A percentile compares a stretch with the other conserved stretches of the same genome.
Conservation (phyloP, 2,329 filamentous ascomycete species). For the Talaromyces amestolkiae region DNA sequence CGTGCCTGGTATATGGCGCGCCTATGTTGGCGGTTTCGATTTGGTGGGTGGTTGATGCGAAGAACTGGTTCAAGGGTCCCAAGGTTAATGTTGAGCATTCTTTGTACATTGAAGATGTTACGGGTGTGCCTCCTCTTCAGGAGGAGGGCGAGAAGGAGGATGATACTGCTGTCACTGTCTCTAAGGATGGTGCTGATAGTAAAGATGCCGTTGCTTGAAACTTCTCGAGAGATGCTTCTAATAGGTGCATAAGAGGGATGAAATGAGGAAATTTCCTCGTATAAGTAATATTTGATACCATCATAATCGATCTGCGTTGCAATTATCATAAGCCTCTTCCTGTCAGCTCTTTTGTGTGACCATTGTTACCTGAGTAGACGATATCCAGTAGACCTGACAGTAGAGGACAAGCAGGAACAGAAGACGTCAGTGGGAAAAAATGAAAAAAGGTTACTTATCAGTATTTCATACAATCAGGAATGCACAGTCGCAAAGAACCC, state of each 20-base stretch:
- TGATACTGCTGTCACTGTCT: not conserved
- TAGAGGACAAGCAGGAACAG: not conserved
- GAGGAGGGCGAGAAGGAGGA: slow-evolving; percentile 14
- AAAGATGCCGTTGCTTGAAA: not conserved
- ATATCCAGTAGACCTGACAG: not conserved
- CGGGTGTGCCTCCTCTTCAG: not conserved
- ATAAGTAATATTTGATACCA: slow-evolving; percentile 1
- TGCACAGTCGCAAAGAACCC: not conserved
- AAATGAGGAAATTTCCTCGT: not conserved
- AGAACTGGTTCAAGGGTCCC: slow-evolving; percentile 68
- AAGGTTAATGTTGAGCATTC: slow-evolving; percentile 64
- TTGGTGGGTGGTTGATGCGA: slow-evolving; percentile 64
- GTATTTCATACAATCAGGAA: not conserved
- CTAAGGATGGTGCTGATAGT: slow-evolving; percentile 1
- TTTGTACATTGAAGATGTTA: slow-evolving; percentile 22
- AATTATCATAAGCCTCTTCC: not conserved
- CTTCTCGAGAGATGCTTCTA: not conserved
- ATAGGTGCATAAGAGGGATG: not conserved
- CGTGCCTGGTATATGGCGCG: slow-evolving; percentile 63
- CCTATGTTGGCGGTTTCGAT: slow-evolving; percentile 59
- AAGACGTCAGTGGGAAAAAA: not conserved
- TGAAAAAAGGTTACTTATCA: not conserved
- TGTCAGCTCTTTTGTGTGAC: not conserved
- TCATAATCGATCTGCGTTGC: not conserved
- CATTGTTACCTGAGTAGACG: not conserved